Base-by-base conservation (phyloP, 257 asterid species). In the Mentha longifolia region DNA sequence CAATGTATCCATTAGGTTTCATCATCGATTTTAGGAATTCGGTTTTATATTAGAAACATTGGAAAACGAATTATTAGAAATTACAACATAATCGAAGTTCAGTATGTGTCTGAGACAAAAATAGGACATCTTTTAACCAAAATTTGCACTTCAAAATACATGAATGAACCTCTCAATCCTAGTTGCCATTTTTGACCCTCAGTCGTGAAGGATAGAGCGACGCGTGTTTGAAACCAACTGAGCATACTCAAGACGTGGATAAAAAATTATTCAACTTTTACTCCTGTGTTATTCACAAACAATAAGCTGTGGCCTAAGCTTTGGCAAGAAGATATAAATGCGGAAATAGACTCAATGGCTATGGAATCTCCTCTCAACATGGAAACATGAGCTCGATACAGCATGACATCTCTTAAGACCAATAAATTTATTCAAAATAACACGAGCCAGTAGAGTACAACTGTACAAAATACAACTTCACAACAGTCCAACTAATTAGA, bases 221-320 rank as follows among this genome's bases (percentile, higher is more conserved):
- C 10, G 28, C 47, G 22, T 20, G 35, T 55, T 22, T 0, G 12
- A 22, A 51, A 51, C 12, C 57, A 16, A 51, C 13, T 51, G 25
- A 8, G 12, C 13, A 8, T 17, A 17, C 17, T 51, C 28, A 17
- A 16, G n/a, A n/a, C 7, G 13, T 16, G 57, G n/a, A n/a, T 35
- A 33, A 35, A 50, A 6, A 5, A 67, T 3, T 31, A 66, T 30
- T 10, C 45, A 10, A 50, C 47, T 35, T 49, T 33, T 31, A 67
- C 35, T 8, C 19, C n/a, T 51, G 3, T 2, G 9, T 64, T 14
- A 14, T 7, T 15, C 54, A 61, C 28, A 61, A 15, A 33, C 42
- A 9, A 43, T 64, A 64, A 31, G 55, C 43, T 59, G 61, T 8
- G 47, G 64, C 61, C 52, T 55, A 25, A 55, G 64, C 66, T 68